phyloP scores from a whole-genome alignment of 306 rosid genomes.

The Quercus berberidifolia region DNA sequence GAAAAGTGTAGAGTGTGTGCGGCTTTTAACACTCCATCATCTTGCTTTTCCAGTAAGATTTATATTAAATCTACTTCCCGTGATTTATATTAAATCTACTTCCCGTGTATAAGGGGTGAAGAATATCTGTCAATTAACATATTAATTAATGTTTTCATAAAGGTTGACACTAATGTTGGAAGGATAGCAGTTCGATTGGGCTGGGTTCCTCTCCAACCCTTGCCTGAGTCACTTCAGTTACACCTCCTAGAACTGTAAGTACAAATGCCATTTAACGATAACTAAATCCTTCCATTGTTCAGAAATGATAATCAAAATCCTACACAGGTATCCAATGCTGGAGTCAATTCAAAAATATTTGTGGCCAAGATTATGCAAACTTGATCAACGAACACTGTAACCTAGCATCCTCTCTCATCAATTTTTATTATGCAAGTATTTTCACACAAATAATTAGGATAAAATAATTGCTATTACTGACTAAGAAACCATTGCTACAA shows the following conservation, averaged over 20 bases:
- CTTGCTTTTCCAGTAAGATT: constrained; percentile 98
- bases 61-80: too few species aligned
- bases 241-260: constrained; percentile 89
- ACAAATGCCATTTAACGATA: constrained; percentile 5
- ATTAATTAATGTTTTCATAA: constrained; percentile 18
- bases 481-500: constrained; percentile 17
- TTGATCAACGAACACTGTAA: constrained; percentile 91
- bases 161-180: constrained; percentile 99
- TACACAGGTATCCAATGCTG: constrained; percentile 80
- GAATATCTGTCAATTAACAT: constrained; percentile 20
- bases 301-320: constrained; percentile 31
- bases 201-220: constrained; percentile 96
- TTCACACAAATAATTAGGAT: background rate
- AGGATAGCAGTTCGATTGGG: constrained; percentile 97
- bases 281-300: background rate
- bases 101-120: constrained; percentile 11
- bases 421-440: background rate
- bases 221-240: constrained; percentile 84
- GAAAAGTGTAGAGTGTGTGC: constrained; percentile 94
- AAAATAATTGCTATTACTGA: constrained; percentile 32
- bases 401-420: constrained; percentile 14
- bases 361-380: constrained; percentile 98
- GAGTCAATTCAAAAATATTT: constrained; percentile 91
- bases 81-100: constrained; percentile 24
- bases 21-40: constrained; percentile 89